These are phyloP conservation scores for Kazachstania sp. DNA, from an alignment of 1,139 yeast species.

Conservation along the genomic window DNA sequence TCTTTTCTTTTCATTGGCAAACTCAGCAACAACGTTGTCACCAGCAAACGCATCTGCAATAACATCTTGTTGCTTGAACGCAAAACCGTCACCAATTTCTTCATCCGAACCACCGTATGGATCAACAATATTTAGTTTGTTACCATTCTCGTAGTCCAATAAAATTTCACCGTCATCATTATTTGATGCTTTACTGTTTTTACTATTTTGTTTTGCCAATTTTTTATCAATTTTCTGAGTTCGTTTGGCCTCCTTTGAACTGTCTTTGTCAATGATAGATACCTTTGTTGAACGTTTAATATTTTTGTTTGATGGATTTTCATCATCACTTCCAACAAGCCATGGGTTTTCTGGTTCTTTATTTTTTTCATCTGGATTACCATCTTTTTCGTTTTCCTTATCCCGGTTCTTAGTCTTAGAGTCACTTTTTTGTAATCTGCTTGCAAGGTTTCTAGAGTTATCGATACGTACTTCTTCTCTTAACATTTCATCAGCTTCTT, in stretches of 20 bases:
- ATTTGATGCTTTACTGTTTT: conserved; percentile 8
- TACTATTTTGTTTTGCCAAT: conserved; percentile 36
- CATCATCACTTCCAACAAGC: conserved; percentile 40
- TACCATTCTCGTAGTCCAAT: conserved; percentile 20
- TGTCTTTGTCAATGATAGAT: conserved; percentile 47
- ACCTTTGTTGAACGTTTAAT: conserved; percentile 46
- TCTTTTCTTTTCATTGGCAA: conserved; percentile 62
- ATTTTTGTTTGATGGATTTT: conserved; percentile 11
- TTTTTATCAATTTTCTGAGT: conserved; percentile 44
- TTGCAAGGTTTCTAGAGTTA: conserved; percentile 40
- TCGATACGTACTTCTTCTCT: conserved; percentile 49
- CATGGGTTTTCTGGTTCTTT: conserved; percentile 54
- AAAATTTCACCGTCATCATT: conserved; percentile 21
- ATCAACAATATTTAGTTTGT: conserved; percentile 38
- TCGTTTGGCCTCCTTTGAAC: conserved; percentile 41
- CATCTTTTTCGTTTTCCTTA: conserved; percentile 3
- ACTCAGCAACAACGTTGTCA: conserved; percentile 77
- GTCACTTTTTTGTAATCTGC: conserved; percentile 28
- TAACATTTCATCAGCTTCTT: conserved; percentile 33
- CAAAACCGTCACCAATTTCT: conserved; percentile 27
- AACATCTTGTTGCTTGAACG: conserved; percentile 73
- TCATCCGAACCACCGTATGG: conserved; percentile 38
- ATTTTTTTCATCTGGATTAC: conserved; percentile 5
- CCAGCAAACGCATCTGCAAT: conserved; percentile 94
- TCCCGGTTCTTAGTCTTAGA: conserved; percentile 1